Base-by-base conservation (phyloP, 2,329 filamentous ascomycete genomes). In the Fulvia fulva region DNA sequence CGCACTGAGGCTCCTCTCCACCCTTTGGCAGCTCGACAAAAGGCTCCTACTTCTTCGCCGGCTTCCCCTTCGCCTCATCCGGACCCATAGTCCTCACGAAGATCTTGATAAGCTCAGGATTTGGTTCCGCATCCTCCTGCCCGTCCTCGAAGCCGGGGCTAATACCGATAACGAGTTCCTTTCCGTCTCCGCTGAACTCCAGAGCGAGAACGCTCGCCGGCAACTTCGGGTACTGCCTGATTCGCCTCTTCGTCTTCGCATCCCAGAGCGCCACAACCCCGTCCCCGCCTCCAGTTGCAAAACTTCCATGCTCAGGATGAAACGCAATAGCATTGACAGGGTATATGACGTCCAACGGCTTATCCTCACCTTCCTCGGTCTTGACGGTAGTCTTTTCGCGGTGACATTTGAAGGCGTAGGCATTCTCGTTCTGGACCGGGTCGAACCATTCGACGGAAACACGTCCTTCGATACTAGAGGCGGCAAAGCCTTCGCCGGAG, bases 371-470 rank as follows among this genome's bases (percentile, higher is more conserved):
- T 4, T 58, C 53, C 50, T 56, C 82, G 1, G 84, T 76, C 9
- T 80, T 81, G 1, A 86, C 82, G 73, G 94, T 76, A 7, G 81
- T 81, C 2, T 86, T 82, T 73, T 96, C 90, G 4, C 94, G 85
- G 76, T 99, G 94, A 76, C 94, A 99, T 76, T 99, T 99, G 84
- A 99, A 99, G 14, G 94, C 94, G 74, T 97, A 99, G 75, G 97
- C 97, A 65, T 92, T 85, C 41, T 89, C 88, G 77, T 97, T 92
- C 3, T 89, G 92, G 73, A 93, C 89, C 44, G 94, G 90, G 71
- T 97, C 94, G 73, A 99, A 97, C 90, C 92, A 97, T 75, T 99
- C 94, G 0, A 99, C 94, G 0, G 92, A 93, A 1, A 99, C 91
- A 67, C 94, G 87, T 4, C 94, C 94, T 73, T 99, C 94, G 68